These are phyloP conservation scores for Lasiosphaeria miniovina DNA, from an alignment of 495 filamentous ascomycete genomes.

Conservation along the genomic window DNA sequence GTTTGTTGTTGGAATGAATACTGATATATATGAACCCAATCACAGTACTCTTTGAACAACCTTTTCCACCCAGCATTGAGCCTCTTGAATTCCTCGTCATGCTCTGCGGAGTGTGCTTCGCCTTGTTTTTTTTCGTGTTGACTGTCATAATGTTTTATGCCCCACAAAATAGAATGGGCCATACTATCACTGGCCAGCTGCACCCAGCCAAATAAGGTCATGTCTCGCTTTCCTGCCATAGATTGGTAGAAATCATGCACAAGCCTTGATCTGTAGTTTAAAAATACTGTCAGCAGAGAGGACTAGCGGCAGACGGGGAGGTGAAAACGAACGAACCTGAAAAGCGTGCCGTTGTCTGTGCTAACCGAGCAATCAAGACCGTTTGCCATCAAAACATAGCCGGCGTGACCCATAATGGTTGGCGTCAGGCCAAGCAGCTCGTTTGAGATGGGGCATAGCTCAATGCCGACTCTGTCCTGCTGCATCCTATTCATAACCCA, in stretches of 20 bases:
- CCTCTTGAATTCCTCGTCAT: no score
- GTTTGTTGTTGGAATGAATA: no score
- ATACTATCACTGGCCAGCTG: constrained; percentile 56
- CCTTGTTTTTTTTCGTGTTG: constrained; percentile 41
- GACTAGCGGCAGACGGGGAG: not conserved
- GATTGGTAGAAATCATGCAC: constrained; percentile 58
- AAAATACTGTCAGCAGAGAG: constrained; percentile 1
- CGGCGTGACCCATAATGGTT: constrained; percentile 44
- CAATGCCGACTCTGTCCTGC: constrained; percentile 75
- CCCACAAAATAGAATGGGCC: constrained; percentile 48
- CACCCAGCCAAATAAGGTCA: constrained; percentile 51
- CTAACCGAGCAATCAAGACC: constrained; percentile 53
- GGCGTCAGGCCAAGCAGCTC: constrained; percentile 62
- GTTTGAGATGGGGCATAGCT: constrained; percentile 89
- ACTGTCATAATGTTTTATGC: constrained; percentile 29
- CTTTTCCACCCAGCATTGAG: no score
- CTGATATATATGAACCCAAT: no score
- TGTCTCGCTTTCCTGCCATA: constrained; percentile 49
- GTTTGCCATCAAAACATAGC: constrained; percentile 50
- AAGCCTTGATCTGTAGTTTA: constrained; percentile 44
- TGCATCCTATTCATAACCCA: constrained; percentile 79
- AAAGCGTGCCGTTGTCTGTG: constrained; percentile 55
- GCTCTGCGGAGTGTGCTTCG: no score
- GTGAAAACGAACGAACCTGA: constrained; percentile 35
- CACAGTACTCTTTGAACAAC: no score